Evolutionary conservation across 2,329 filamentous ascomycete species (phyloP).

Genomic region (Samsoniella hepiali): DNA sequence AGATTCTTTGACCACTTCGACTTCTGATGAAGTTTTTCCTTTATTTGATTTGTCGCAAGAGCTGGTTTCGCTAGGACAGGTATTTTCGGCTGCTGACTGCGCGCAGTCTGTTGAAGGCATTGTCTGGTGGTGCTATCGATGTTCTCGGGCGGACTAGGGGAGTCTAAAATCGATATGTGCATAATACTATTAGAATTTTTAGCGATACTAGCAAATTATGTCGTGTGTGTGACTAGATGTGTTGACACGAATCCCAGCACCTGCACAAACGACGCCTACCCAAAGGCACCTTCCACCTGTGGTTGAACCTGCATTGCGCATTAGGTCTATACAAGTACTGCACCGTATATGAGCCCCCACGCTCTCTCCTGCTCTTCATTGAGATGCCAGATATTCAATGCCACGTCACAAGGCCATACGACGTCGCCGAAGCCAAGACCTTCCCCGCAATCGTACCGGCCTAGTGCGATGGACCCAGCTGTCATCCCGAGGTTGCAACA

Average conservation of each 20-base stretch:
- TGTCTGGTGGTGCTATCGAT: not conserved
- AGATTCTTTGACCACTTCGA: not conserved
- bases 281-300: slow-evolving; percentile 9
- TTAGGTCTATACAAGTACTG: not conserved
- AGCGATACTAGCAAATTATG: not conserved
- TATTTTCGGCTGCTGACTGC: not conserved
- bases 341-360: not conserved
- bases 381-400: not conserved
- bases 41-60: not conserved
- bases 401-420: not conserved
- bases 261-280: not conserved
- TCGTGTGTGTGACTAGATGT: not conserved
- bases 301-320: not conserved
- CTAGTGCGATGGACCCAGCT: not conserved
- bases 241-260: not conserved
- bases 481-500: not conserved
- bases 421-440: not conserved
- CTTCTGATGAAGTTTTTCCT: not conserved
- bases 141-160: no score
- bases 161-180: not conserved
- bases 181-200: not conserved
- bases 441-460: not conserved
- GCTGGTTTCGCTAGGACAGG: not conserved
- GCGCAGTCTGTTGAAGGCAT: not conserved
- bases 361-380: not conserved